Evolutionary conservation across 768 basidiomycete species (phyloP).

Genomic region (Megacollybia marginata): DNA sequence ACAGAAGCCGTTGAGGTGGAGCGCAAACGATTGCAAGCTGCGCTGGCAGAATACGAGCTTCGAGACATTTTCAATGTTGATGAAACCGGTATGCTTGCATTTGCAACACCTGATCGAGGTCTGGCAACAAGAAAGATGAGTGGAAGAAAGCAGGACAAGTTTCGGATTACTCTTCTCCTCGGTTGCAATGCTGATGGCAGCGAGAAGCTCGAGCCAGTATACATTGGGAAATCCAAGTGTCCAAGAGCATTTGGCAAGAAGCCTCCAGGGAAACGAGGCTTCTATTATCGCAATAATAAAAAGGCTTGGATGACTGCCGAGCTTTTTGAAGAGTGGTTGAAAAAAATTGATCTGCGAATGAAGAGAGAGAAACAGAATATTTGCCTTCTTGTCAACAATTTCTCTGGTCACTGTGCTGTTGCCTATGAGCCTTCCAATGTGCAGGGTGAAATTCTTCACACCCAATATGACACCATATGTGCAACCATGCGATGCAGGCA

Average conservation of each 20-base stretch:
- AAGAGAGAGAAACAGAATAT: not conserved
- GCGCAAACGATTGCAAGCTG: conserved; percentile 12
- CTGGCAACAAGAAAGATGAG: conserved; percentile 12
- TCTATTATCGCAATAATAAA: conserved; percentile 26
- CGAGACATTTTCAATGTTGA: conserved; percentile 30
- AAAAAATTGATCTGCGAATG: conserved; percentile 2
- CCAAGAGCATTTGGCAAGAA: conserved; percentile 22
- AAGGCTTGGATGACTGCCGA: conserved; percentile 31
- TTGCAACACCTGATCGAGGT: conserved; percentile 9
- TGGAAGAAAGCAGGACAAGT: conserved; percentile 19
- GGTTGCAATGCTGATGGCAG: too few relatives aligned
- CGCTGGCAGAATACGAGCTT: conserved; percentile 19
- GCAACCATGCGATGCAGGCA: conserved; percentile 10
- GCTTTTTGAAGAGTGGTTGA: conserved; percentile 28
- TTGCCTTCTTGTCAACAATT: too few relatives aligned
- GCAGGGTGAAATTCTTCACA: conserved; percentile 2
- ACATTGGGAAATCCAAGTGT: too few relatives aligned
- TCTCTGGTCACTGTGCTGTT: too few relatives aligned
- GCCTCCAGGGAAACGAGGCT: conserved; percentile 21
- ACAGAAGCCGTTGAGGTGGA: conserved; percentile 17
- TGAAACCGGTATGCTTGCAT: too few relatives aligned
- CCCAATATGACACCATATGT: conserved; percentile 10
- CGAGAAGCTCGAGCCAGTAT: conserved; percentile 10
- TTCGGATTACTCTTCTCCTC: conserved; percentile 21
- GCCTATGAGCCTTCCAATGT: conserved; percentile 2